These are phyloP conservation scores for Euphrasia arctica DNA, from an alignment of 305 asterid genomes.

Conservation along the genomic window DNA sequence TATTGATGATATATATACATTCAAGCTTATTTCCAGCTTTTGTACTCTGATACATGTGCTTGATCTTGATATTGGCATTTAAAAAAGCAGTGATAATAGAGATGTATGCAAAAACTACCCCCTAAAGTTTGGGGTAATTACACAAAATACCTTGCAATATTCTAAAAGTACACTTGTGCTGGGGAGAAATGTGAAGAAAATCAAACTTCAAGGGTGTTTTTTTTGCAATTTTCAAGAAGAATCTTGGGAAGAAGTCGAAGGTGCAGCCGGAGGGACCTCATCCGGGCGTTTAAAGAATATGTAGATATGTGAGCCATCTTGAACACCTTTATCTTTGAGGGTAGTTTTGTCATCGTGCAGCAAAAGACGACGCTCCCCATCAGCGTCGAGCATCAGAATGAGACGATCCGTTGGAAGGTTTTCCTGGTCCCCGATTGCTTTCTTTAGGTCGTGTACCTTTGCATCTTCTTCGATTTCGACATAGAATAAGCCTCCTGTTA, in stretches of 20 bases:
- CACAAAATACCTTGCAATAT: not conserved
- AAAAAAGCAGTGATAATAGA: not conserved
- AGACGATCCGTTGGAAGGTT: slow-evolving; percentile 44
- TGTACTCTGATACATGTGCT: not conserved
- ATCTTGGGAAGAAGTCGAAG: slow-evolving; percentile 25
- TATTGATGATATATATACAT: not conserved
- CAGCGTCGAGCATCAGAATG: slow-evolving; percentile 41
- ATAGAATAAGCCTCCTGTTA: slow-evolving; percentile 48
- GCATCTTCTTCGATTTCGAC: slow-evolving; percentile 40
- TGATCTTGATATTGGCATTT: not conserved
- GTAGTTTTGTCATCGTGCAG: slow-evolving; percentile 30
- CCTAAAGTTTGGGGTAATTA: not conserved
- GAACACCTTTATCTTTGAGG: slow-evolving; percentile 45
- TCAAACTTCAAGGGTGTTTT: not conserved
- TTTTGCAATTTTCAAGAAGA: slow-evolving; percentile 3
- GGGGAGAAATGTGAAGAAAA: not conserved
- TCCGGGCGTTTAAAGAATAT: slow-evolving; percentile 32
- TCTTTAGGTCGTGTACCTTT: slow-evolving; percentile 52
- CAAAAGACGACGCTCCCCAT: not conserved
- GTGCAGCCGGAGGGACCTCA: not conserved
- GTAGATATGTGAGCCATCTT: slow-evolving; percentile 54
- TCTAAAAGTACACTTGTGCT: not conserved
- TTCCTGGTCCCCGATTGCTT: slow-evolving; percentile 45
- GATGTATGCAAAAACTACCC: too few relatives aligned
- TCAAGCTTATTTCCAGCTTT: not conserved